A percentile compares a stretch with the other conserved stretches of the same genome.
These are phyloP conservation scores for Candida arabinofermentans DNA, from an alignment of 805 yeast species.

Conservation along the genomic window DNA sequence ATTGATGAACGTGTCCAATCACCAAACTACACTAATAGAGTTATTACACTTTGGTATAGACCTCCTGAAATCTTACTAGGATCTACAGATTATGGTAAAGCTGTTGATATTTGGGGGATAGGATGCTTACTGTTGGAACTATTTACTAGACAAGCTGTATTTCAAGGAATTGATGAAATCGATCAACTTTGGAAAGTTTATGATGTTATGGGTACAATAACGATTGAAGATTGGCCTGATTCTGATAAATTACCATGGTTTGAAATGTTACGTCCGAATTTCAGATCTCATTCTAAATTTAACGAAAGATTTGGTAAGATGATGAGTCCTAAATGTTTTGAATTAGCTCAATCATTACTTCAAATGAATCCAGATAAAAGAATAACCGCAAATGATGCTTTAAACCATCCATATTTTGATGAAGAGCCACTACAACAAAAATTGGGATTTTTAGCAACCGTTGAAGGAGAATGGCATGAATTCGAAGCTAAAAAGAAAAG, in stretches of 20 bases:
- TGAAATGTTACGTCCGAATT: constrained; percentile 69
- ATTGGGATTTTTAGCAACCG: constrained; percentile 47
- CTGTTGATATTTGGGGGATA: constrained; percentile 95
- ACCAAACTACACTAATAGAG: constrained; percentile 90
- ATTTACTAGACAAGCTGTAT: constrained; percentile 68
- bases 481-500: constrained; percentile 86
- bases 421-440: constrained; percentile 66
- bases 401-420: constrained; percentile 65
- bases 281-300: constrained; percentile 35
- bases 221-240: constrained; percentile 67
- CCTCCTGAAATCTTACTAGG: constrained; percentile 94
- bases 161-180: constrained; percentile 87
- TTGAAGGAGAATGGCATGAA: constrained; percentile 93
- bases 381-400: constrained; percentile 64
- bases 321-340: constrained; percentile 51
- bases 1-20: constrained; percentile 42
- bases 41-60: constrained; percentile 94
- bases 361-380: constrained; percentile 66
- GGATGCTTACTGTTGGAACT: constrained; percentile 88
- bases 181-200: constrained; percentile 76
- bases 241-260: constrained; percentile 88
- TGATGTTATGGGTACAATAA: constrained; percentile 85
- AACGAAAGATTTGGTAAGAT: constrained; percentile 35
- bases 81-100: constrained; percentile 83
- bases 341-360: constrained; percentile 61